Conservation (phyloP, 345 rosid genomes). For the Aethionema arabicum region DNA sequence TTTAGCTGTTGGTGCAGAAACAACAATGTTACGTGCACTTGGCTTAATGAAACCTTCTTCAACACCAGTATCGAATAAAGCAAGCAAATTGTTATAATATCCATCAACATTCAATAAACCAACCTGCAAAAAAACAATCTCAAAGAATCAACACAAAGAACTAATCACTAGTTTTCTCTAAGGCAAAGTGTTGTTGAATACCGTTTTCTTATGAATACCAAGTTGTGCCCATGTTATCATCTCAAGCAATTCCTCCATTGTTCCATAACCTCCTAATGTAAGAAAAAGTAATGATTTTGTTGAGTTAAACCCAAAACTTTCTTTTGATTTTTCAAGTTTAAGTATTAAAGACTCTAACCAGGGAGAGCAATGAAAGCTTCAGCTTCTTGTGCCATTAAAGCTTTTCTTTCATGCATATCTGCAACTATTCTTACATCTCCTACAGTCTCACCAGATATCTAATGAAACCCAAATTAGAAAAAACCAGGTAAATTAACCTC, state of each 20-base stretch:
- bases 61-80: constrained; percentile 88
- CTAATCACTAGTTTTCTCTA: neutral
- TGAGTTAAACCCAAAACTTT: constrained; percentile 1
- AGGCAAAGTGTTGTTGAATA: no score
- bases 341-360: constrained; percentile 54
- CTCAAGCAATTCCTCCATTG: constrained; percentile 94
- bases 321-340: constrained; percentile 5
- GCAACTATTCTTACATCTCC: constrained; percentile 80
- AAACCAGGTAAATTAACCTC: constrained; percentile 15
- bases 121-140: constrained; percentile 46
- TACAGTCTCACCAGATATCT: constrained; percentile 90
- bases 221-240: constrained; percentile 99
- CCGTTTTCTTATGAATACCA: constrained; percentile 93
- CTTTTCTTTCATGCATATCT: constrained; percentile 97
- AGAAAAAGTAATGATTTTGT: neutral
- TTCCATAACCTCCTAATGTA: constrained; percentile 85
- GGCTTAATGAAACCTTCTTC: constrained; percentile 92
- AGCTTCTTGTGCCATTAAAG: constrained; percentile 95
- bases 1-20: constrained; percentile 83
- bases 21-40: constrained; percentile 70
- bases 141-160: constrained; percentile 5
- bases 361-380: constrained; percentile 97
- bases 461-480: constrained; percentile 22
- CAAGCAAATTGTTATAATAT: constrained; percentile 74
- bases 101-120: constrained; percentile 96